Conservation (phyloP, 1,139 yeast species). For the Scheffersomyces quercinus region DNA sequence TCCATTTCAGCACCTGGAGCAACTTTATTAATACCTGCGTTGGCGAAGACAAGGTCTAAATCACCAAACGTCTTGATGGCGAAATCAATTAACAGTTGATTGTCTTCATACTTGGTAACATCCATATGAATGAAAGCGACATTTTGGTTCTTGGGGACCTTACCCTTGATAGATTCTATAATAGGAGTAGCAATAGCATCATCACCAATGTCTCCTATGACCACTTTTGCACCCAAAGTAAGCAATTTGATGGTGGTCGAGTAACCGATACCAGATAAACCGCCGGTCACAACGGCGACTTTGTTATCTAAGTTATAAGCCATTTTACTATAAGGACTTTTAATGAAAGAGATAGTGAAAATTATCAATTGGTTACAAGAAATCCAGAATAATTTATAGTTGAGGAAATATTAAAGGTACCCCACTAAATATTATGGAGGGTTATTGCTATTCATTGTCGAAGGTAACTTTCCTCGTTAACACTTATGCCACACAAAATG, state of each 20-base stretch:
- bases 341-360: no score
- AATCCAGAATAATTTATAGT: no score
- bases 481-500: no score
- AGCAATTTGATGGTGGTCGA: constrained; percentile 22
- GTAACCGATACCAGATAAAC: constrained; percentile 29
- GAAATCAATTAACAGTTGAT: not conserved
- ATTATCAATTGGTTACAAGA: no score
- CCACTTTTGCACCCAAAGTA: constrained; percentile 8
- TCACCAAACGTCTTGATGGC: not conserved
- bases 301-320: constrained; percentile 7
- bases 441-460: no score
- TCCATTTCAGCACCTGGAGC: not conserved
- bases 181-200: constrained; percentile 7
- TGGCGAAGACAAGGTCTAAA: not conserved
- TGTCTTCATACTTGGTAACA: not conserved
- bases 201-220: constrained; percentile 16
- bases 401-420: no score
- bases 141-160: not conserved
- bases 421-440: no score
- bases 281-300: constrained; percentile 29
- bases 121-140: not conserved
- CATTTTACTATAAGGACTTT: not conserved
- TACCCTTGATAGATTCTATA: not conserved
- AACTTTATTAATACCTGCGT: not conserved
- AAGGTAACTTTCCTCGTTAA: no score